A percentile compares a stretch with the other conserved stretches of the same genome.
phyloP scores from a whole-genome alignment of 2,329 filamentous ascomycete species.

The Penicillium sp. region DNA sequence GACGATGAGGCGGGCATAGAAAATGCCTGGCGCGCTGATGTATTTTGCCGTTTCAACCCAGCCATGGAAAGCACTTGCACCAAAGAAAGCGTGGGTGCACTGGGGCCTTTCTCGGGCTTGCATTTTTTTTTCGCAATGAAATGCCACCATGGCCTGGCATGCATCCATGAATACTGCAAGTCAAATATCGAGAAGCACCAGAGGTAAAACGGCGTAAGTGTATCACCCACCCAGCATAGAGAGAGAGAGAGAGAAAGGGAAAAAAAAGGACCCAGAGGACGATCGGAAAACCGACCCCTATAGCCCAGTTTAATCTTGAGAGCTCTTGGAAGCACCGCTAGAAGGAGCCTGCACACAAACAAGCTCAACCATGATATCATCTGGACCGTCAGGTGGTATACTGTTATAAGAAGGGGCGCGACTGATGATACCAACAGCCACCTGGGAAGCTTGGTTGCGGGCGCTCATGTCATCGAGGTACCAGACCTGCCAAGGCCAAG shows the following conservation, averaged over 20 bases:
- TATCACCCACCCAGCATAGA: background rate
- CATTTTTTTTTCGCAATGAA: background rate
- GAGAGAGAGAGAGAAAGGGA: background rate
- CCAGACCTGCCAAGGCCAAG: conserved; percentile 31
- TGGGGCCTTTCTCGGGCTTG: background rate
- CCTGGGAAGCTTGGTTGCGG: conserved; percentile 28
- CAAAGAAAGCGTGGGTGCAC: background rate
- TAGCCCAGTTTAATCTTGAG: conserved; percentile 11
- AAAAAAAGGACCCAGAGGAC: background rate
- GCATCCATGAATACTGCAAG: background rate
- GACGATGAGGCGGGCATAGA: background rate
- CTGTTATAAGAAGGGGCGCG: conserved; percentile 26
- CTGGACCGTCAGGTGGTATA: conserved; percentile 15
- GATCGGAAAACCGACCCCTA: background rate
- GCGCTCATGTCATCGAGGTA: conserved; percentile 30
- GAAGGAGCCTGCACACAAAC: conserved; percentile 32
- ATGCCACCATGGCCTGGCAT: background rate
- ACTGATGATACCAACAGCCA: conserved; percentile 33
- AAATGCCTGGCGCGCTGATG: too few species aligned
- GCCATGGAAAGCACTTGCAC: background rate
- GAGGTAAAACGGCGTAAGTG: background rate
- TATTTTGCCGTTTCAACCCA: background rate
- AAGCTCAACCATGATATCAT: conserved; percentile 32
- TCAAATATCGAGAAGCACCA: background rate
- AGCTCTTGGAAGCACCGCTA: conserved; percentile 14